Base-by-base conservation (phyloP, 169 alveolate species). In the Plasmodium blacklocki region DNA sequence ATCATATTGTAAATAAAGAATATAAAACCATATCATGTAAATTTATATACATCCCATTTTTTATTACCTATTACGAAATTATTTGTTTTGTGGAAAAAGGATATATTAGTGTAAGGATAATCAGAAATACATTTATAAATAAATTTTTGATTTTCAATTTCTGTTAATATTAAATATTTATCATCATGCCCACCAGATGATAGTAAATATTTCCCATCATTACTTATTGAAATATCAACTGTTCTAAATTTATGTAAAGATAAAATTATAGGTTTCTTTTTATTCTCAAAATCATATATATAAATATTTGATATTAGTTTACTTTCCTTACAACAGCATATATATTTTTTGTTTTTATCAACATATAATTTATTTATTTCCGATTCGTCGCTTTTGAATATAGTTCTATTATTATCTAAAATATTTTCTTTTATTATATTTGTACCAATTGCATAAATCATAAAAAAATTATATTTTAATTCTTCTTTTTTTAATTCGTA, bases 121-220 rank as follows among this genome's bases (percentile, higher is more conserved):
- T 83, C 91, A 2, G 91, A 83, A 9, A 68, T 19, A 1, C 85
- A 68, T 23, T 83, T 83, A 63, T 83, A 83, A 26, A 83, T 83
- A 83, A 83, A 83, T 56, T 83, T 68, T 47, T 83, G 91, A 15
- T 83, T 83, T 43, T 54, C 73, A 18, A 83, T 83, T 58, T 83
- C 67, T 2, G 91, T 83, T 72, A 83, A 68, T 29, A 83, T 56
- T 72, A 83, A 56, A 18, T 47, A 23, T 58, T 83, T 83, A 32
- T 83, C 91, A 58, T 83, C 91, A 39, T 83, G 85, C 23, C 85
- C 91, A 39, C 91, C 91, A 4, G 91, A 83, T n/a, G 91, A 83
- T 49, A 83, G 56, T 21, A 83, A 39, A 29, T 83, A 83, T 49
- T 83, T 83, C 6, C 91, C 91, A 68, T 83, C 91, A 12, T 39